Evolutionary conservation across 441 rosid genomes (phyloP).

Genomic region (Pelargonium myrrhifolium): DNA sequence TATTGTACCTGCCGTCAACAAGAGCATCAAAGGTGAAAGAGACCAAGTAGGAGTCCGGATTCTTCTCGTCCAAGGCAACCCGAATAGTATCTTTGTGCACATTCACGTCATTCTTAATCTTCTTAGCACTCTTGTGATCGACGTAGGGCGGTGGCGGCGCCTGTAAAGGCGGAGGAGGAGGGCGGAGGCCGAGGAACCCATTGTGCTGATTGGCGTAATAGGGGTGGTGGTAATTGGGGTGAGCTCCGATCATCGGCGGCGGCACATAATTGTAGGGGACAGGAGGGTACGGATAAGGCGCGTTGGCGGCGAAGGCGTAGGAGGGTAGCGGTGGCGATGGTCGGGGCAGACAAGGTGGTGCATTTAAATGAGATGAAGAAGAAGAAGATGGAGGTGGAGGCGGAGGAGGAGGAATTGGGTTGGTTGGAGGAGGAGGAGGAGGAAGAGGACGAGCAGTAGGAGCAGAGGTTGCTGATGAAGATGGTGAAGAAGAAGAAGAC

Average conservation of each 20-base stretch:
- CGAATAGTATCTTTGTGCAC: conserved; percentile 56
- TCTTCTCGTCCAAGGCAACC: conserved; percentile 51
- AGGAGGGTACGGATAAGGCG: conserved; percentile 7
- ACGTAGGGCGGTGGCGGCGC: conserved; percentile 46
- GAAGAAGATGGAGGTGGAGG: background rate
- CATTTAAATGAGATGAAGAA: background rate
- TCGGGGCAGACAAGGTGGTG: background rate
- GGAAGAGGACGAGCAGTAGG: too few species aligned
- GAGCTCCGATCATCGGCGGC: background rate
- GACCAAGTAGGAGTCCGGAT: conserved; percentile 60
- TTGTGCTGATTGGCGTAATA: conserved; percentile 41
- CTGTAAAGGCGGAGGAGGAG: conserved; percentile 17
- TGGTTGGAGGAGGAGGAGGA: background rate
- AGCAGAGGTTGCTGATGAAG: background rate
- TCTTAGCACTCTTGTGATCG: conserved; percentile 79
- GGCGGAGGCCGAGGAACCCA: conserved; percentile 44
- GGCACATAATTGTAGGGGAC: background rate
- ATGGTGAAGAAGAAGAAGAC: background rate
- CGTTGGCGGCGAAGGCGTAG: conserved; percentile 14
- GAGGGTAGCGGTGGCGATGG: conserved; percentile 7
- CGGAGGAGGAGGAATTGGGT: background rate
- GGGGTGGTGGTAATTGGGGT: conserved; percentile 25
- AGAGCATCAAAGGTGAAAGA: conserved; percentile 86
- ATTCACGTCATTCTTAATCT: conserved; percentile 79
- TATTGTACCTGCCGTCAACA: conserved; percentile 70